Evolutionary conservation across 176 grass and related monocot genomes (phyloP), one percentile per base, ranked within the genome.

Genomic region (Rhynchospora pubera): DNA sequence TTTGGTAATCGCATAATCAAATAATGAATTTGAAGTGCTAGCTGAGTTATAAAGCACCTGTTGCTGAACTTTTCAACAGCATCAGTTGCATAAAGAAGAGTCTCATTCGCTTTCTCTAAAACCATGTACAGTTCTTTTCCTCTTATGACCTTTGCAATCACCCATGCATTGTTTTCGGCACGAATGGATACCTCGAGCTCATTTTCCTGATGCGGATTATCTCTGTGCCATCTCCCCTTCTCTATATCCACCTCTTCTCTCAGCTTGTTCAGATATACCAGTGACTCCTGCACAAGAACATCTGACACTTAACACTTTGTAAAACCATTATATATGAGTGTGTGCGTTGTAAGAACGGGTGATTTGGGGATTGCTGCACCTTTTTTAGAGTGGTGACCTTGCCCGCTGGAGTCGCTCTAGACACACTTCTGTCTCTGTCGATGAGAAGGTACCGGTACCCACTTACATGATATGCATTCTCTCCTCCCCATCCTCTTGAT

Each of bases 21-120:
- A 43, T 61, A 9, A n/a, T 5, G 9, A 67, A 84, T 64, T 42
- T 43, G 65, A 65, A 79, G 63, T 0, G 57, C 30, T 2, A 22
- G 50, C 45, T 86, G 12, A 78, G 30, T 3, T 79, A 90, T 57
- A 80, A 43, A 19, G 80, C 85, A 95, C 96, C 96, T 99, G 86
- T 93, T 93, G 87, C 92, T 99, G 67, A 99, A 99, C 81, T 99
- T 99, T 76, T 99, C 96, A 30, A 99, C 86, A 75, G 96, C 87
- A 62, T 89, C 89, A 8, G 91, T 94, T 84, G 96, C 91, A 86
- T 93, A 91, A 30, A 99, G 91, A 87, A 99, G 96, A 68, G 92
- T 99, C 60, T 99, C 96, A 42, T 87, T 91, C 0, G 89, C 96
- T 83, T 95, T 99, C 58, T 95, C 96, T 62, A 99, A 80, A 62